phyloP scores from a whole-genome alignment of 805 yeast genomes.

The Debaryomyces maramus region DNA sequence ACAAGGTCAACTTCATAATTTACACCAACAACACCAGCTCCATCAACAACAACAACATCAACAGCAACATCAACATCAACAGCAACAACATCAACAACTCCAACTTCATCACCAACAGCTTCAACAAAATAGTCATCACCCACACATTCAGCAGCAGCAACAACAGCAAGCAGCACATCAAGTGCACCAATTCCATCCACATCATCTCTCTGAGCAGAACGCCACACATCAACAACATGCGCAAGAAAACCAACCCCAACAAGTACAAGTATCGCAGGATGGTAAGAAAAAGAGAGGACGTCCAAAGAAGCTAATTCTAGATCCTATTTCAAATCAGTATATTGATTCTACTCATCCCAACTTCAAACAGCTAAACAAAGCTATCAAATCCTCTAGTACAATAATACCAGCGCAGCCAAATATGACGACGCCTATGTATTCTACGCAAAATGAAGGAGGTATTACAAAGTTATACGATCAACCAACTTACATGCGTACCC shows the following conservation, averaged over 20 bases:
- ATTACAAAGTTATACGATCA: conserved; percentile 26
- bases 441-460: conserved; percentile 5
- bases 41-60: conserved; percentile 14
- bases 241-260: conserved; percentile 9
- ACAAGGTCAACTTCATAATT: conserved; percentile 15
- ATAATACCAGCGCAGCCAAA: background rate
- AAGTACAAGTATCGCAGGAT: conserved; percentile 11
- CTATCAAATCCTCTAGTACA: conserved; percentile 13
- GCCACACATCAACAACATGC: conserved; percentile 9
- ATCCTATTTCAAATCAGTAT: conserved; percentile 41
- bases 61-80: conserved; percentile 12
- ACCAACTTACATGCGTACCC: conserved; percentile 28
- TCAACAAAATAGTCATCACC: conserved; percentile 6
- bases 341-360: conserved; percentile 44
- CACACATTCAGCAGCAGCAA: conserved; percentile 10
- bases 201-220: conserved; percentile 12
- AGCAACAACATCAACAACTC: conserved; percentile 5
- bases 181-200: conserved; percentile 12
- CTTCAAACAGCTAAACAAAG: conserved; percentile 38
- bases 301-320: conserved; percentile 41
- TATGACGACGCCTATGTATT: background rate
- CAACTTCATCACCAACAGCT: conserved; percentile 6
- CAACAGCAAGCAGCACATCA: conserved; percentile 9
- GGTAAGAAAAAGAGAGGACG: conserved; percentile 42
- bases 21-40: conserved; percentile 18